Percentiles rank a stretch among this genome's conserved stretches.
Evolutionary conservation across 345 rosid species (phyloP).

Genomic region (Acer saccharum): DNA sequence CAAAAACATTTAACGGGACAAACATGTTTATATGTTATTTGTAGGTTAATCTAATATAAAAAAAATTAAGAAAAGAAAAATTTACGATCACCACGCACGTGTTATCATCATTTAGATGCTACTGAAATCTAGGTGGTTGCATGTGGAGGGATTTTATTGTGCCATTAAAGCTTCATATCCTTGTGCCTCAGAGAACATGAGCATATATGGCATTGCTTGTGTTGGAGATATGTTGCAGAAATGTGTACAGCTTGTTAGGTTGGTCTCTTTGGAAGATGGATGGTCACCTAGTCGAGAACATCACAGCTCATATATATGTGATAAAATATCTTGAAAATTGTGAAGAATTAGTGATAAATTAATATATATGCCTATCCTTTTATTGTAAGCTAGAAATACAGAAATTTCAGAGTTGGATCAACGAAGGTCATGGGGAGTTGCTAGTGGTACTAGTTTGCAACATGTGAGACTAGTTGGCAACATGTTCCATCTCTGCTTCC

Average conservation of each 20-base stretch:
- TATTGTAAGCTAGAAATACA: neutral
- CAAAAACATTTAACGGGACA: too few relatives aligned
- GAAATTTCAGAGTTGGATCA: neutral
- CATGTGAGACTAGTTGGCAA: constrained; percentile 19
- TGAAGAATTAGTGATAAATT: neutral
- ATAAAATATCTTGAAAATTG: constrained; percentile 15
- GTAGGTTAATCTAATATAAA: too few relatives aligned
- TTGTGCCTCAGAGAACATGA: constrained; percentile 7
- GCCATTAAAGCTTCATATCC: neutral
- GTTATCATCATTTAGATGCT: neutral
- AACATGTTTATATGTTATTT: too few relatives aligned
- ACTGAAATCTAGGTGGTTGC: neutral
- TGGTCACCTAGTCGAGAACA: constrained; percentile 19
- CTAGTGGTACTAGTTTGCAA: constrained; percentile 22
- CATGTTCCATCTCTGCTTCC: constrained; percentile 22
- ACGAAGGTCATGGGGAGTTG: constrained; percentile 11
- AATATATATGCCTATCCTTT: neutral
- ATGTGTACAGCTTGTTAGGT: neutral
- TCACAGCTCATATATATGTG: constrained; percentile 23
- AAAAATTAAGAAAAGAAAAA: too few relatives aligned
- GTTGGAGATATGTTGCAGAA: constrained; percentile 10
- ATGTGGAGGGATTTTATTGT: neutral
- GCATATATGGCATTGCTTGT: constrained; percentile 2
- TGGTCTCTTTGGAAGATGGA: neutral
- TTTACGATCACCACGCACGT: neutral